phyloP scores from a whole-genome alignment of 371 early-diverging fungal genomes.

The Apophysomyces variabilis region DNA sequence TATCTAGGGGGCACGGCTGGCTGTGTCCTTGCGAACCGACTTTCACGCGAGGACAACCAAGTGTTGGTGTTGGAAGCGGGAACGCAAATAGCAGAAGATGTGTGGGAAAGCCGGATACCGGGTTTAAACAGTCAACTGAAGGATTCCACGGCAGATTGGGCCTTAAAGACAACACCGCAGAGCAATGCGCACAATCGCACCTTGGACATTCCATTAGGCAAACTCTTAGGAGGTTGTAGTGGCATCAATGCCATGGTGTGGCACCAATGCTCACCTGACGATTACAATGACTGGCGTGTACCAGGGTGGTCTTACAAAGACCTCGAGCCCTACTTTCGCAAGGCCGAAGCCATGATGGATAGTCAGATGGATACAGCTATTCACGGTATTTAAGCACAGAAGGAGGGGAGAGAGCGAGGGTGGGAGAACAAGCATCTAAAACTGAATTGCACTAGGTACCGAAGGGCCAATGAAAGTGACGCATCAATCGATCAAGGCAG shows the following conservation, averaged over 20 bases:
- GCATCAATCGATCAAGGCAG: slow-evolving; percentile 3
- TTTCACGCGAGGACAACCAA: slow-evolving; percentile 13
- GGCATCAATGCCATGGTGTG: slow-evolving; percentile 43
- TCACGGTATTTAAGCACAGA: slow-evolving; percentile 13
- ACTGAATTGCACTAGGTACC: not conserved
- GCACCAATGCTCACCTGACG: slow-evolving; percentile 40
- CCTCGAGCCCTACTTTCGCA: slow-evolving; percentile 26
- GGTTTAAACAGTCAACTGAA: slow-evolving; percentile 24
- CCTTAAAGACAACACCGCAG: slow-evolving; percentile 18
- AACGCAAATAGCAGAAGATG: slow-evolving; percentile 13
- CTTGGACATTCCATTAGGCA: slow-evolving; percentile 36
- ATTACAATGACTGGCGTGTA: slow-evolving; percentile 28
- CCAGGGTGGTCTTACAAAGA: slow-evolving; percentile 26
- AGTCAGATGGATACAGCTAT: not conserved
- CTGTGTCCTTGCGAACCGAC: slow-evolving; percentile 33
- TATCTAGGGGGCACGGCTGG: slow-evolving; percentile 34
- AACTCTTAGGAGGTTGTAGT: slow-evolving; percentile 44
- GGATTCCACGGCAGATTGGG: slow-evolving; percentile 26
- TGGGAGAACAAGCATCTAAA: too few species aligned
- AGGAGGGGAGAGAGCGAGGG: too few species aligned
- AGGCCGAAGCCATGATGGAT: slow-evolving; percentile 26
- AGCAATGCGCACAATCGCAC: slow-evolving; percentile 17
- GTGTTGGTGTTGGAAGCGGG: slow-evolving; percentile 34
- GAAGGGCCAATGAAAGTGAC: slow-evolving; percentile 26
- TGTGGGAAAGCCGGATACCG: slow-evolving; percentile 20